Percentiles rank a stretch among this genome's conserved stretches.
These are phyloP conservation scores for Calonectria naviculata DNA, from an alignment of 2,329 filamentous ascomycete genomes.

Conservation along the genomic window DNA sequence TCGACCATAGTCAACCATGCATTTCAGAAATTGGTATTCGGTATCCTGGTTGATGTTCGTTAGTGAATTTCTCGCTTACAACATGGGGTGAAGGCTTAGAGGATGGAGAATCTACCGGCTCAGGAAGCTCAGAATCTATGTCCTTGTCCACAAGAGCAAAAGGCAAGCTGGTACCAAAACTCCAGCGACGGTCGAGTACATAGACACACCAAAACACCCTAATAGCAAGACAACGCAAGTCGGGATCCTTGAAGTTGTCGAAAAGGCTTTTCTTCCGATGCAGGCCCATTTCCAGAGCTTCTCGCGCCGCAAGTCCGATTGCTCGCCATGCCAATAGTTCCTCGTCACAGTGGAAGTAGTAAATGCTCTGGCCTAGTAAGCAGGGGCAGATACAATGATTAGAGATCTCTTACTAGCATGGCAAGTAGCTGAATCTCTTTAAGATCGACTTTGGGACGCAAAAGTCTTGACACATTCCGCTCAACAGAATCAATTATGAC, in stretches of 20 bases:
- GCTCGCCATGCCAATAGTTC: conserved; percentile 61
- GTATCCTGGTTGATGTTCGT: conserved; percentile 36
- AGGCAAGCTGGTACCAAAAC: conserved; percentile 61
- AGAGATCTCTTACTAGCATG: neutral
- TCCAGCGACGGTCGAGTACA: conserved; percentile 62
- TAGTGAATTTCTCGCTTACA: no score
- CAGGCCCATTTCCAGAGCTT: conserved; percentile 60
- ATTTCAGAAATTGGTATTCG: conserved; percentile 54
- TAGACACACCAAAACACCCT: conserved; percentile 64
- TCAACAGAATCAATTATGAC: conserved; percentile 45
- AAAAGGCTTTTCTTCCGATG: conserved; percentile 57
- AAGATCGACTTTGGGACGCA: conserved; percentile 17
- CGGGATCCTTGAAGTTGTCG: conserved; percentile 48
- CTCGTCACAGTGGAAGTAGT: conserved; percentile 59
- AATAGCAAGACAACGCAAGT: conserved; percentile 44
- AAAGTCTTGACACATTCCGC: conserved; percentile 36
- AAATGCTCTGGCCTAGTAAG: conserved; percentile 46
- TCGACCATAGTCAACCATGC: conserved; percentile 59
- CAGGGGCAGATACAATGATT: no score
- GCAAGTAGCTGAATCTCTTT: conserved; percentile 1
- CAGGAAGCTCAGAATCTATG: conserved; percentile 59
- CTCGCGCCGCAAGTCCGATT: conserved; percentile 58
- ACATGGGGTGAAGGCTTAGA: no score
- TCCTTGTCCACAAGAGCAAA: conserved; percentile 61
- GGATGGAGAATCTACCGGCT: conserved; percentile 48